Evolutionary conservation across 78 protist genomes (phyloP).

Genomic region (Pigoraptor vietnamica): DNA sequence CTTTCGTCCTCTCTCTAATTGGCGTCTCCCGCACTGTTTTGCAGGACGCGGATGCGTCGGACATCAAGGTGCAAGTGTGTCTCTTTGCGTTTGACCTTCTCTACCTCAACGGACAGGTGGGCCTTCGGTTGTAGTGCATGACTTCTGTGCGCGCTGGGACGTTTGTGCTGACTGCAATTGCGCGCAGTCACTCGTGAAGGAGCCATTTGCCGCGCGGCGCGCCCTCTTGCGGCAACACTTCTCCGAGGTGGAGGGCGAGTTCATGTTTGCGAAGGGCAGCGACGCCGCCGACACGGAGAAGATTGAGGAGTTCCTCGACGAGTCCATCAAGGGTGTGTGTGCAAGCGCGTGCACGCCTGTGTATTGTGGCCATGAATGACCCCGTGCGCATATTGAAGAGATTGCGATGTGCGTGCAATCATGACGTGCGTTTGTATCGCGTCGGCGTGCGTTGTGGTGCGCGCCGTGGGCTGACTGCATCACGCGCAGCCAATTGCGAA

Average conservation of each 20-base stretch:
- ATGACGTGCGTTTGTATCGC: not conserved
- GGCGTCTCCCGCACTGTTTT: not conserved
- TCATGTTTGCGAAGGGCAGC: constrained; percentile 42
- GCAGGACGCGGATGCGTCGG: constrained; percentile 50
- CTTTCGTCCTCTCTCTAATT: not conserved
- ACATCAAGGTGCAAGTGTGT: constrained; percentile 76
- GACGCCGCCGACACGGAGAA: constrained; percentile 45
- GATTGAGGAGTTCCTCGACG: constrained; percentile 48
- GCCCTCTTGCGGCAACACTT: constrained; percentile 11
- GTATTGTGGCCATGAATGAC: too few species aligned
- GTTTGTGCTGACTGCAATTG: not conserved
- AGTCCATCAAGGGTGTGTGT: constrained; percentile 35
- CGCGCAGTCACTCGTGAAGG: constrained; percentile 12
- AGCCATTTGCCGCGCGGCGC: constrained; percentile 34
- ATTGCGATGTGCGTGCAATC: not conserved
- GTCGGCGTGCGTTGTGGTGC: not conserved
- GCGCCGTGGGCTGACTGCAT: not conserved
- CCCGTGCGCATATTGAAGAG: not conserved
- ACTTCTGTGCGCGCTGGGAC: not conserved
- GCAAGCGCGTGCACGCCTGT: too few species aligned
- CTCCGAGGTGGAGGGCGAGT: not conserved
- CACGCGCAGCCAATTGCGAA: constrained; percentile 70
- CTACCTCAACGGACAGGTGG: constrained; percentile 82
- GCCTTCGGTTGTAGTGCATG: not conserved
- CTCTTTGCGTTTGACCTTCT: constrained; percentile 96